phyloP scores from a whole-genome alignment of 148 eudicot species.

The Bassia scoparia region DNA sequence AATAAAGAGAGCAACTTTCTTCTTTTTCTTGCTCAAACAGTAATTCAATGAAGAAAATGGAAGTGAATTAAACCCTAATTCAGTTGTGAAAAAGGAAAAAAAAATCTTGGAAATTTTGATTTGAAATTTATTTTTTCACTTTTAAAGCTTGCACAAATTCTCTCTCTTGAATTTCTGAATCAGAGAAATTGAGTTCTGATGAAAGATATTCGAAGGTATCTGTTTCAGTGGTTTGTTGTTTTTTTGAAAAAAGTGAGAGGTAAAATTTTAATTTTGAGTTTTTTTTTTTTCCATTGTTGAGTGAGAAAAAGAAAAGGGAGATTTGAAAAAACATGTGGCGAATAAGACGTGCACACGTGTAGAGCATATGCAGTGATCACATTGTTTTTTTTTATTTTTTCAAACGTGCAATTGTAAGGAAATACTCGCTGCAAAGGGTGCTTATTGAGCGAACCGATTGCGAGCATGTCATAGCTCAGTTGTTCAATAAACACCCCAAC shows the following conservation, averaged over 20 bases:
- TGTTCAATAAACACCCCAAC: too few relatives aligned
- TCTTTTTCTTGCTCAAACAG: background rate
- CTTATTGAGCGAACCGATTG: too few relatives aligned
- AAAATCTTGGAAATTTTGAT: background rate
- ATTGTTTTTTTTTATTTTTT: too few relatives aligned
- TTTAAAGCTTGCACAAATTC: background rate
- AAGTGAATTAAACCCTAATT: background rate
- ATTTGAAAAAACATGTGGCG: constrained; percentile 2
- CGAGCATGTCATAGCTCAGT: too few relatives aligned
- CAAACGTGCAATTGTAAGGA: too few relatives aligned
- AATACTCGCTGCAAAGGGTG: too few relatives aligned
- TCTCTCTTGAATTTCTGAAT: constrained; percentile 2
- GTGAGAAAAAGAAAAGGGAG: background rate
- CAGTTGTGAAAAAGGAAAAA: background rate
- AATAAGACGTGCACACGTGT: constrained; percentile 25
- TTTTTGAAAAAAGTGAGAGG: constrained; percentile 9
- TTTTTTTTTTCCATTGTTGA: background rate
- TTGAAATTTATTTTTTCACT: background rate
- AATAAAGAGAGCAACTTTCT: background rate
- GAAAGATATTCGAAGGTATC: constrained; percentile 33
- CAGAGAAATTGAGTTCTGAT: constrained; percentile 18
- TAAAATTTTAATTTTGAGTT: background rate
- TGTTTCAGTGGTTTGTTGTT: constrained; percentile 15
- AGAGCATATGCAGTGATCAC: constrained; percentile 17
- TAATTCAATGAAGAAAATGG: background rate